These are phyloP conservation scores for Sarcodon aspratus DNA, from an alignment of 768 basidiomycete genomes.

Conservation along the genomic window DNA sequence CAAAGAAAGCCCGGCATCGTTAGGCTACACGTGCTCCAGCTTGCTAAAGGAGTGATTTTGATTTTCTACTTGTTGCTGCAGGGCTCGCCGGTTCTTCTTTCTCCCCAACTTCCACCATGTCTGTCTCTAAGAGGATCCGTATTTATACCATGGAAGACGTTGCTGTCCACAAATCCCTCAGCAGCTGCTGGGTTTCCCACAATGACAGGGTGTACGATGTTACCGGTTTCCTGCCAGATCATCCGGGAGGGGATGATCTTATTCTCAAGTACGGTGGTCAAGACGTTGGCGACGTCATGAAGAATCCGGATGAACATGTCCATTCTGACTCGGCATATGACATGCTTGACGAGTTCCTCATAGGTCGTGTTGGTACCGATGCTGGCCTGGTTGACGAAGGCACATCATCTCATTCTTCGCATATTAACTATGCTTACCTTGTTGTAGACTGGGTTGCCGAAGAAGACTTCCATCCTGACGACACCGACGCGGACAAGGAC, in stretches of 20 bases:
- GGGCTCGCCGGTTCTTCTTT: conserved; percentile 2
- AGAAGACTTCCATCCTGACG: conserved; percentile 86
- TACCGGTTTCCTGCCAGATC: conserved; percentile 72
- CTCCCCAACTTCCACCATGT: conserved; percentile 32
- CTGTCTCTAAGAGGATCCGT: conserved; percentile 40
- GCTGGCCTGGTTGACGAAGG: conserved; percentile 73
- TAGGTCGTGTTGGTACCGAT: conserved; percentile 73
- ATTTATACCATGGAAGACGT: conserved; percentile 75
- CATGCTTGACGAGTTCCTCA: conserved; percentile 79
- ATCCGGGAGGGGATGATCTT: conserved; percentile 92
- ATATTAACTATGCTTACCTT: conserved; percentile 5
- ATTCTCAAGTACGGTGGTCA: conserved; percentile 75
- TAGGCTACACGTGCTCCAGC: too few relatives aligned
- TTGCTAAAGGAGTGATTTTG: too few relatives aligned
- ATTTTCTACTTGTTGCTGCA: neutral
- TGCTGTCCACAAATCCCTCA: conserved; percentile 39
- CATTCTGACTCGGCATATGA: conserved; percentile 89
- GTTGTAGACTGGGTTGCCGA: conserved; percentile 74
- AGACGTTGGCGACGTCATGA: conserved; percentile 77
- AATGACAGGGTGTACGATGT: conserved; percentile 86
- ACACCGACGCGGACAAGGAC: conserved; percentile 74
- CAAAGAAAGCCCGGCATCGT: too few relatives aligned
- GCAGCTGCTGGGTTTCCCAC: conserved; percentile 77
- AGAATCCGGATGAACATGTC: conserved; percentile 67
- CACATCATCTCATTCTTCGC: conserved; percentile 23